phyloP scores from a whole-genome alignment of 1,284 basidiomycete species.

The Leucoagaricus sp. region DNA sequence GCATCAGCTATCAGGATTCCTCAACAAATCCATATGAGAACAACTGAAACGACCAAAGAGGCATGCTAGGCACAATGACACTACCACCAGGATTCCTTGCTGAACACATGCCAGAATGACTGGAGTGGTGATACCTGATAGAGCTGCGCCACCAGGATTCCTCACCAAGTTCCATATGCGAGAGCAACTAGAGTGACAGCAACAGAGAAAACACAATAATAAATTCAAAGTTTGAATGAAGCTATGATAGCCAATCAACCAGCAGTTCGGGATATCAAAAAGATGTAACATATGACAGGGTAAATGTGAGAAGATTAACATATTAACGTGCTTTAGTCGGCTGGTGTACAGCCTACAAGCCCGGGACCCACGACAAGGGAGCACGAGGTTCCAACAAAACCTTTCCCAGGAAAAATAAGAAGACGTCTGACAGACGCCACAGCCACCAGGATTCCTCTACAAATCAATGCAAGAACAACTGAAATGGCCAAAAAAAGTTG shows the following conservation, averaged over 20 bases:
- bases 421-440: background rate
- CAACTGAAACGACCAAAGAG: constrained; percentile 2
- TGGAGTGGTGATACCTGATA: background rate
- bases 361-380: background rate
- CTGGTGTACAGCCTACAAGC: background rate
- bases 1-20: constrained; percentile 1
- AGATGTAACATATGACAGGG: no score
- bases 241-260: no score
- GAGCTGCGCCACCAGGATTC: background rate
- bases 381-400: background rate
- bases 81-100: background rate
- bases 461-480: constrained; percentile 1
- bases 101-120: background rate
- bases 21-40: background rate
- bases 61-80: no score
- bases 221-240: no score
- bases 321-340: background rate
- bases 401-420: background rate
- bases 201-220: background rate
- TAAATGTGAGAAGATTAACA: no score
- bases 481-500: no score
- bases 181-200: background rate
- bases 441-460: constrained; percentile 4
- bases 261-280: no score
- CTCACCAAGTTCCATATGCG: background rate